A percentile compares a stretch with the other conserved stretches of the same genome.
Conservation (phyloP, 345 rosid species). For the Heritiera fomes region DNA sequence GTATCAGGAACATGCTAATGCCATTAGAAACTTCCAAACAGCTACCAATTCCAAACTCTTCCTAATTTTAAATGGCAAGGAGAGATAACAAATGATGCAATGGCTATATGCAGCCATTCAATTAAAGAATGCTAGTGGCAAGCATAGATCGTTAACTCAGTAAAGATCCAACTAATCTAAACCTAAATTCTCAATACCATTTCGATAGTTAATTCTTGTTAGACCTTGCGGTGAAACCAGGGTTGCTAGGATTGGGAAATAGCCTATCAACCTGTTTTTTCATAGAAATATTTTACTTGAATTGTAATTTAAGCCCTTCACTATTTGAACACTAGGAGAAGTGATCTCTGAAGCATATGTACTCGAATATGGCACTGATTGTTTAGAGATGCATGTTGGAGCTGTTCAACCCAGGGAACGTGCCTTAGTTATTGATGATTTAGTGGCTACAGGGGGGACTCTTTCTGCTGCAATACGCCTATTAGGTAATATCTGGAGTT, state of each 20-base stretch:
- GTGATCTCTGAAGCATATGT: conserved; percentile 68
- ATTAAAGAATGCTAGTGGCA: neutral
- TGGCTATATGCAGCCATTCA: neutral
- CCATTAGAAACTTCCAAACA: conserved; percentile 1
- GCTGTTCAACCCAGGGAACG: conserved; percentile 73
- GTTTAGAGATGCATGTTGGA: conserved; percentile 79
- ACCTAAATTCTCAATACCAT: neutral
- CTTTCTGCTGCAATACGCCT: conserved; percentile 80
- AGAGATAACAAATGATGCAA: neutral
- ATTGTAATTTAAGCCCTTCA: neutral
- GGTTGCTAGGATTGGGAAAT: neutral
- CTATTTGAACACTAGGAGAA: conserved; percentile 45
- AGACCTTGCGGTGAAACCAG: neutral
- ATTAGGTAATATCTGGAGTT: conserved; percentile 44
- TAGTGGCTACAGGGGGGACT: conserved; percentile 91
- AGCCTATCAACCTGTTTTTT: neutral
- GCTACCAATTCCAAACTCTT: neutral
- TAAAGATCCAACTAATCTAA: neutral
- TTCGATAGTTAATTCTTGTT: neutral
- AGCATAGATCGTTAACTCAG: neutral
- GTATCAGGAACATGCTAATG: neutral
- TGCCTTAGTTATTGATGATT: conserved; percentile 70
- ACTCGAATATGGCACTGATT: conserved; percentile 89
- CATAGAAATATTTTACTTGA: neutral
- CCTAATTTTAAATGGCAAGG: neutral